Evolutionary conservation across 352 stramenopile genomes (phyloP).

Genomic region (Globisporangium okanoganense): DNA sequence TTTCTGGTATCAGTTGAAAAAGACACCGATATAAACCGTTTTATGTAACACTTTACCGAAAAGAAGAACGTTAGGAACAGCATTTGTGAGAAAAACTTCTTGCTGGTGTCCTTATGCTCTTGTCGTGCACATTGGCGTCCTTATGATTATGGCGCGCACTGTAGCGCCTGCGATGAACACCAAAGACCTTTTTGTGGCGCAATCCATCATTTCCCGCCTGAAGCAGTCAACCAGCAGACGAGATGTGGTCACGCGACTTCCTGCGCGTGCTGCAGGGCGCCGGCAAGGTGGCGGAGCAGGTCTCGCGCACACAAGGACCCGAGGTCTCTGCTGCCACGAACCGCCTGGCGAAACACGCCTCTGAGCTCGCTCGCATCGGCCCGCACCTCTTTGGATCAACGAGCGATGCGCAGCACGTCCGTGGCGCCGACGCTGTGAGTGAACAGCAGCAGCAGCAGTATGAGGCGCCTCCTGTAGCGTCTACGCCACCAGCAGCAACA

Average conservation of each 20-base stretch:
- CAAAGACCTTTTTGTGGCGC: neutral
- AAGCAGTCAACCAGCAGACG: neutral
- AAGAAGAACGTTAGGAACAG: too few species aligned
- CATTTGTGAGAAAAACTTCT: too few species aligned
- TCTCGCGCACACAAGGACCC: conserved; percentile 33
- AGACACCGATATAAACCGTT: too few species aligned
- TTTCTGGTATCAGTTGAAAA: neutral
- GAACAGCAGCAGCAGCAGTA: conserved; percentile 1
- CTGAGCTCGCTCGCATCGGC: conserved; percentile 40
- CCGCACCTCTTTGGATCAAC: conserved; percentile 38
- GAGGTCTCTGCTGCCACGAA: conserved; percentile 22
- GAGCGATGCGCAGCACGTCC: neutral
- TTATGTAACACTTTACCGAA: too few species aligned
- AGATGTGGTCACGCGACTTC: conserved; percentile 74
- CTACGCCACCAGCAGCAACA: neutral
- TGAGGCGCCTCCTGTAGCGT: neutral
- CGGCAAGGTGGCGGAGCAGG: conserved; percentile 57
- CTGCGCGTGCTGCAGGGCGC: conserved; percentile 65
- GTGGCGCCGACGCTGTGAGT: neutral
- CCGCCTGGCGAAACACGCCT: conserved; percentile 37
- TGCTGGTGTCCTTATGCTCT: too few species aligned
- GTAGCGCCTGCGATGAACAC: neutral
- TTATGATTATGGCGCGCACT: too few species aligned
- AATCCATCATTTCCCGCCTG: neutral
- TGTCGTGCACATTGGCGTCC: too few species aligned